These are phyloP conservation scores for Zychaea mexicana DNA, from an alignment of 371 early-diverging fungal species.

Conservation along the genomic window DNA sequence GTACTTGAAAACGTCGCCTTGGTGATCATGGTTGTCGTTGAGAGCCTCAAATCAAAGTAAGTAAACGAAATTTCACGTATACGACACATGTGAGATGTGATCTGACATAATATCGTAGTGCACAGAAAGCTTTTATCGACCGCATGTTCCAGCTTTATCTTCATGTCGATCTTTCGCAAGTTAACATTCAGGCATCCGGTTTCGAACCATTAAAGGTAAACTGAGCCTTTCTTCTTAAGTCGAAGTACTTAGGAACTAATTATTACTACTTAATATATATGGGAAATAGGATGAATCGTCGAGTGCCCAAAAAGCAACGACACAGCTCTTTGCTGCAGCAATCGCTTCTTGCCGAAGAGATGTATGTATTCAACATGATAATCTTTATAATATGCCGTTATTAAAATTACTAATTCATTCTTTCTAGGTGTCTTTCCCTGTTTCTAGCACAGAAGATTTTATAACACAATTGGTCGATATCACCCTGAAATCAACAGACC, in stretches of 20 bases:
- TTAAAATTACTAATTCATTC: not conserved
- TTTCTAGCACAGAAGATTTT: conserved; percentile 49
- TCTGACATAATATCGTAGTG: conserved; percentile 18
- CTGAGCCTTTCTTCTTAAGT: not conserved
- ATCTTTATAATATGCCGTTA: not conserved
- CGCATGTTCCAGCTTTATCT: conserved; percentile 51
- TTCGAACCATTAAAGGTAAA: conserved; percentile 29
- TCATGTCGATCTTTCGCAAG: conserved; percentile 40
- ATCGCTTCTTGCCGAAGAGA: conserved; percentile 60
- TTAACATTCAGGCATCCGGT: conserved; percentile 6
- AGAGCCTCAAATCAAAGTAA: conserved; percentile 50
- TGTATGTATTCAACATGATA: conserved; percentile 30
- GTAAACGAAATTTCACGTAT: not conserved
- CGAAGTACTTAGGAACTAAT: not conserved
- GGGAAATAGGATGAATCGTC: conserved; percentile 23
- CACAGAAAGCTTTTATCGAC: conserved; percentile 52
- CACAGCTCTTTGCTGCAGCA: conserved; percentile 55
- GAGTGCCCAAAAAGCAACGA: conserved; percentile 46
- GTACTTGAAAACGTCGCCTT: conserved; percentile 44
- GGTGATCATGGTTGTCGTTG: conserved; percentile 48
- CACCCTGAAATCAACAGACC: conserved; percentile 43
- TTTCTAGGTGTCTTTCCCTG: conserved; percentile 48
- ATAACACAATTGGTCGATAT: conserved; percentile 47
- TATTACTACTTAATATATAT: no score
- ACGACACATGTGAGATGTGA: not conserved